phyloP scores from a whole-genome alignment of 257 asterid genomes.

The Agastache rugosa region DNA sequence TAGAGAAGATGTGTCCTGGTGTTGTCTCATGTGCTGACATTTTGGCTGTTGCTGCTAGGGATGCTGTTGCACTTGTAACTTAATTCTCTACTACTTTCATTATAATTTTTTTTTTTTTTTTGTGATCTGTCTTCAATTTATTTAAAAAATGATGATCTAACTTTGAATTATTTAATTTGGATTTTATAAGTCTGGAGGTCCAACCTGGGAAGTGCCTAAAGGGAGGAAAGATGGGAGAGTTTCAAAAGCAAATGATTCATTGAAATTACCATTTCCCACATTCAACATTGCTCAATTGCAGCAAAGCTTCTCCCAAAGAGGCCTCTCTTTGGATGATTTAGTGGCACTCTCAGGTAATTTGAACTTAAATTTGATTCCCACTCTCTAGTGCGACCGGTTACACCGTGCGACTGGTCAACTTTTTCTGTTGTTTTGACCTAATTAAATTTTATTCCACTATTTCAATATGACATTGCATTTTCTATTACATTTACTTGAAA shows the following conservation, averaged over 20 bases:
- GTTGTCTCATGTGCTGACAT: conserved; percentile 87
- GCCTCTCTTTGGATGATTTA: conserved; percentile 68
- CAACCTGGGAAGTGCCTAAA: conserved; percentile 77
- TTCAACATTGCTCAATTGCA: conserved; percentile 73
- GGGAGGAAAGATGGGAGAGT: conserved; percentile 82
- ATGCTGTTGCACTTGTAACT: conserved; percentile 75
- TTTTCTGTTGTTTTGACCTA: no score
- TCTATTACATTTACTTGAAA: no score
- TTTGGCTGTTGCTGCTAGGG: conserved; percentile 81
- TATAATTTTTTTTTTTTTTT: conserved; percentile 27
- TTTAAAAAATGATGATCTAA: background rate
- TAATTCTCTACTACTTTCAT: background rate
- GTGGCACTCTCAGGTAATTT: conserved; percentile 69
- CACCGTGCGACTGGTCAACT: no score
- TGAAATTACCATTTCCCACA: conserved; percentile 72
- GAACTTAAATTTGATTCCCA: no score
- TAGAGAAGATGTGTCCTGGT: conserved; percentile 70
- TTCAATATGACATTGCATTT: no score
- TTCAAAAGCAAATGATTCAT: conserved; percentile 67
- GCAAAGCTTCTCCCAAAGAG: conserved; percentile 83
- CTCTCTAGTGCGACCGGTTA: no score
- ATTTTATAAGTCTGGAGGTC: conserved; percentile 71
- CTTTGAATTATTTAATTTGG: background rate
- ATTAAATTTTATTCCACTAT: no score
- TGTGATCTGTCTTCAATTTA: background rate